Evolutionary conservation across 1,284 basidiomycete genomes (phyloP).

Genomic region (Wallemia ichthyophaga): DNA sequence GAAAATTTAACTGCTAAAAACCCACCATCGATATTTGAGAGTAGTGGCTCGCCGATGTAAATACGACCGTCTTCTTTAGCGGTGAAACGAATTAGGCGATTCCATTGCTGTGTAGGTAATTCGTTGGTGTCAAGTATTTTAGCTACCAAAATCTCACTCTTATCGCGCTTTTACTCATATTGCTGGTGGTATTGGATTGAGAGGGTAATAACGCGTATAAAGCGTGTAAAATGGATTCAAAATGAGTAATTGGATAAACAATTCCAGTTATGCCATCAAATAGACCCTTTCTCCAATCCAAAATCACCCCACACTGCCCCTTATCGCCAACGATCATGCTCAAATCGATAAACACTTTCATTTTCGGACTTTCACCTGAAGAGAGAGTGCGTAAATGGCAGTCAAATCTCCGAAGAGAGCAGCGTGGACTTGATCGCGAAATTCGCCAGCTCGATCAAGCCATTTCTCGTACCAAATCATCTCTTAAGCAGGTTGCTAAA

Average conservation of each 20-base stretch:
- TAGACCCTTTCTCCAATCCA: no score
- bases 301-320: not conserved
- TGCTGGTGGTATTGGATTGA: no score
- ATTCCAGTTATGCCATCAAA: no score
- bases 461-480: conserved; percentile 44
- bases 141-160: no score
- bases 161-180: no score
- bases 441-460: conserved; percentile 67
- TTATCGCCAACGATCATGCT: conserved; percentile 18
- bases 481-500: conserved; percentile 63
- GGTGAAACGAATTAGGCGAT: conserved; percentile 7
- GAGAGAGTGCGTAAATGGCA: conserved; percentile 75
- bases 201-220: no score
- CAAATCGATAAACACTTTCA: conserved; percentile 62
- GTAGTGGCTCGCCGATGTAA: conserved; percentile 6
- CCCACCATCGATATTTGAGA: conserved; percentile 3
- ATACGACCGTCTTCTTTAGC: not conserved
- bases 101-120: conserved; percentile 1
- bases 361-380: conserved; percentile 82
- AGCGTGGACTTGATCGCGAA: conserved; percentile 57
- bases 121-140: no score
- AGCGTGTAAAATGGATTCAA: no score
- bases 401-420: conserved; percentile 42
- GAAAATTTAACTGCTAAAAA: no score
- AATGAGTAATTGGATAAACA: no score